Conservation (phyloP, 306 rosid genomes). For the Macrotyloma uniflorum region DNA sequence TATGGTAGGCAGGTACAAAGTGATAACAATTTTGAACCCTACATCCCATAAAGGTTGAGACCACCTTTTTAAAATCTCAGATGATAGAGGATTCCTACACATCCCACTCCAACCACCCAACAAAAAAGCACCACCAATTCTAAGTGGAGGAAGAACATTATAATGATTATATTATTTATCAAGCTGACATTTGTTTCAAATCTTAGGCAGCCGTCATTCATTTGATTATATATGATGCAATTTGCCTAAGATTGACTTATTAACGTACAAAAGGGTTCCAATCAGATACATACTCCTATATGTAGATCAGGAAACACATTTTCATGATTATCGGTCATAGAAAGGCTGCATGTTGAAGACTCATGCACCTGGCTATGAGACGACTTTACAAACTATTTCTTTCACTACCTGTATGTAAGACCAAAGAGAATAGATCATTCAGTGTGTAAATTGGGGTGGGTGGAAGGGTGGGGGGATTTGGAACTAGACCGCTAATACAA, state of each 20-base stretch:
- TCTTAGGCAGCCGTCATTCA: not conserved
- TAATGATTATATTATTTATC: not conserved
- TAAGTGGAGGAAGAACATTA: constrained; percentile 16
- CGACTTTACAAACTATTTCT: constrained; percentile 52
- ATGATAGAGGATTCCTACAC: not conserved
- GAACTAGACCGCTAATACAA: constrained; percentile 24
- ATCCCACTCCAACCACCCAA: not conserved
- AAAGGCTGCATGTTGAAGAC: constrained; percentile 59
- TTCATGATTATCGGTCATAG: constrained; percentile 49
- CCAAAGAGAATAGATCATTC: constrained; percentile 50
- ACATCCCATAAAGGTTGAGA: constrained; percentile 6
- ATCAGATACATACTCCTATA: constrained; percentile 36
- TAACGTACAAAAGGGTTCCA: not conserved
- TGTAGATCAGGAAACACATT: constrained; percentile 39
- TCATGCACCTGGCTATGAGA: constrained; percentile 63
- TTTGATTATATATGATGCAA: not conserved
- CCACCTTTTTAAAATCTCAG: not conserved
- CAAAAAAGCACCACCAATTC: not conserved
- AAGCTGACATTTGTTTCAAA: not conserved
- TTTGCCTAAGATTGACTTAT: not conserved
- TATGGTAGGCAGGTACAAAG: not conserved
- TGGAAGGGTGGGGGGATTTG: not conserved
- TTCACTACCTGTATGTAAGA: constrained; percentile 56
- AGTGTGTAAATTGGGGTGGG: constrained; percentile 22
- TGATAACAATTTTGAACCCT: not conserved